Percentiles rank a stretch among this genome's conserved stretches.
These are phyloP conservation scores for Penicillium verhagenii DNA, from an alignment of 495 filamentous ascomycete species.

Conservation along the genomic window DNA sequence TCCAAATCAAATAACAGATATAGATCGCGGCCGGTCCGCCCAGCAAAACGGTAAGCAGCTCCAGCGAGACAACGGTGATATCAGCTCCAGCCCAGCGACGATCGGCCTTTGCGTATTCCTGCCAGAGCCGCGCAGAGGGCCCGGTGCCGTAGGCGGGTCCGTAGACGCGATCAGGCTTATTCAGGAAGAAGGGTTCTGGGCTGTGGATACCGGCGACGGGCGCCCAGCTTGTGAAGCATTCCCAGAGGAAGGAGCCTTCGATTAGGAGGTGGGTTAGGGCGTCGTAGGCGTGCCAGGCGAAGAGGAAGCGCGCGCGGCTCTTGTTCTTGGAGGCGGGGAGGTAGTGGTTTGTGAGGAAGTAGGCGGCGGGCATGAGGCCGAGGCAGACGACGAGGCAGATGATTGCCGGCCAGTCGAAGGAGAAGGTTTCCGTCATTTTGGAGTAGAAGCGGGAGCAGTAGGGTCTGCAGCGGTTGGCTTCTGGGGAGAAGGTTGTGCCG, in stretches of 20 bases:
- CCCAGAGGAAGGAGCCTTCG: conserved; percentile 87
- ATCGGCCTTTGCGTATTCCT: conserved; percentile 91
- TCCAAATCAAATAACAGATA: conserved; percentile 63
- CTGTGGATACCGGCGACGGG: conserved; percentile 39
- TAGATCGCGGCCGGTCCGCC: conserved; percentile 71
- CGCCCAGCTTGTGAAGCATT: conserved; percentile 79
- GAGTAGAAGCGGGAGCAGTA: background rate
- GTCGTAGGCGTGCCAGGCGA: conserved; percentile 95
- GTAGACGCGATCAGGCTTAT: conserved; percentile 57
- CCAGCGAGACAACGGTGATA: conserved; percentile 73
- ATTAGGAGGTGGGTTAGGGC: conserved; percentile 84
- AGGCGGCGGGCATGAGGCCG: conserved; percentile 54
- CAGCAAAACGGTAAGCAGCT: conserved; percentile 79
- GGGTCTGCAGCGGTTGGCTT: background rate
- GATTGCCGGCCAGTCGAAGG: conserved; percentile 48
- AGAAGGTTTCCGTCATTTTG: conserved; percentile 28
- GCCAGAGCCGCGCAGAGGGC: conserved; percentile 74
- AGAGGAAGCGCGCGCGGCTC: conserved; percentile 66
- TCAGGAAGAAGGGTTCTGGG: conserved; percentile 53
- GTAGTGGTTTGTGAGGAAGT: conserved; percentile 42
- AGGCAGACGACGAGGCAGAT: conserved; percentile 53
- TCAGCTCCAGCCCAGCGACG: conserved; percentile 78
- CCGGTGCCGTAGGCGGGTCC: conserved; percentile 67
- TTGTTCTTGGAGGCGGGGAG: conserved; percentile 46
- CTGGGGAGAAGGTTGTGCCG: background rate